These are phyloP conservation scores for Aspergillus leporis DNA, from an alignment of 495 filamentous ascomycete species.

Conservation along the genomic window DNA sequence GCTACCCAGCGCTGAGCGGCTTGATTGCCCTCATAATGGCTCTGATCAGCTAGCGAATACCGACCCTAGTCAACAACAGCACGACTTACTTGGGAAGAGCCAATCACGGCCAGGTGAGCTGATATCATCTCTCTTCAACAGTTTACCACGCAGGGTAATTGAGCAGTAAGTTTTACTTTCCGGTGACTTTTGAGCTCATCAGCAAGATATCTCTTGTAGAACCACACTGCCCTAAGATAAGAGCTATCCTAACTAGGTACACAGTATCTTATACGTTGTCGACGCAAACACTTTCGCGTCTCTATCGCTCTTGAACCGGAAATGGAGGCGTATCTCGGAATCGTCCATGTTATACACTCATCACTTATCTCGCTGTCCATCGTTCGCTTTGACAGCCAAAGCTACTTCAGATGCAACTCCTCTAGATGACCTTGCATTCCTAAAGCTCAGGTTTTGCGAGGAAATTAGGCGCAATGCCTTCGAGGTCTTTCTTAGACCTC, in stretches of 20 bases:
- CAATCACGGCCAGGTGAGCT: constrained; percentile 9
- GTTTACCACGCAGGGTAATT: constrained; percentile 31
- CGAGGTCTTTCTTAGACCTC: constrained; percentile 72
- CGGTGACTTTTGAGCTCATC: not conserved
- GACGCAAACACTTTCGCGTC: constrained; percentile 83
- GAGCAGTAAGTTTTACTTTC: constrained; percentile 25
- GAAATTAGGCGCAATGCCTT: constrained; percentile 80
- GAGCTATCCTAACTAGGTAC: constrained; percentile 18
- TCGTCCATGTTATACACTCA: constrained; percentile 71
- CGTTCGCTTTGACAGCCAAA: constrained; percentile 59
- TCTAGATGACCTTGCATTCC: constrained; percentile 54
- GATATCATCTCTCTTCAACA: constrained; percentile 22
- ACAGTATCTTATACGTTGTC: constrained; percentile 71
- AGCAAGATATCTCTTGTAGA: not conserved
- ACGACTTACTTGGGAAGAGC: constrained; percentile 2
- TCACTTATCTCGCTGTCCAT: constrained; percentile 71
- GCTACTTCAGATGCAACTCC: constrained; percentile 40
- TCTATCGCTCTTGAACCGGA: constrained; percentile 72
- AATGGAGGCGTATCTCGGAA: constrained; percentile 75
- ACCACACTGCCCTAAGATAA: not conserved
- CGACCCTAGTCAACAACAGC: constrained; percentile 11
- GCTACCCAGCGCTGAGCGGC: constrained; percentile 19
- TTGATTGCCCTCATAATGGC: constrained; percentile 10
- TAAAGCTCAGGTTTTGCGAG: constrained; percentile 66
- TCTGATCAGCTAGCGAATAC: constrained; percentile 14